These are phyloP conservation scores for Periconia digitata DNA, from an alignment of 2,329 filamentous ascomycete genomes.

Conservation along the genomic window DNA sequence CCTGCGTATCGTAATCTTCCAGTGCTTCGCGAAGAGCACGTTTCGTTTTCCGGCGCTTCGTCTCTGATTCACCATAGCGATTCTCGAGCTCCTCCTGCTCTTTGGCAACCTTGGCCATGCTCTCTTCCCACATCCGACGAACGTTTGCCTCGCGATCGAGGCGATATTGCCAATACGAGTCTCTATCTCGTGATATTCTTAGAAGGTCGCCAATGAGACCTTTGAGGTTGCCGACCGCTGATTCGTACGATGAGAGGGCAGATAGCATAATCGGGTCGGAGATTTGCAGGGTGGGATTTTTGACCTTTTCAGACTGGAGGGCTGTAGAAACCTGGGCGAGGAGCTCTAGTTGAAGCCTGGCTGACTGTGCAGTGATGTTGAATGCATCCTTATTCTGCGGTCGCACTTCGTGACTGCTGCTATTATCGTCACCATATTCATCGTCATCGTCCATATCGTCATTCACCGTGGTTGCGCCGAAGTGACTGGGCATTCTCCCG, in stretches of 20 bases:
- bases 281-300: slow-evolving; percentile 71
- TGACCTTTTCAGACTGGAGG: slow-evolving; percentile 69
- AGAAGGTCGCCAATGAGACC: slow-evolving; percentile 82
- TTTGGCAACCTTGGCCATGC: slow-evolving; percentile 88
- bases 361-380: slow-evolving; percentile 95
- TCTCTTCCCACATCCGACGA: slow-evolving; percentile 97
- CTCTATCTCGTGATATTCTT: slow-evolving; percentile 89
- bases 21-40: slow-evolving; percentile 84
- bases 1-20: slow-evolving; percentile 52
- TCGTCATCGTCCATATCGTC: slow-evolving; percentile 63
- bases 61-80: slow-evolving; percentile 83
- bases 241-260: slow-evolving; percentile 83
- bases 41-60: slow-evolving; percentile 87
- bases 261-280: slow-evolving; percentile 75
- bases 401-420: slow-evolving; percentile 72
- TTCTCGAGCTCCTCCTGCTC: slow-evolving; percentile 92
- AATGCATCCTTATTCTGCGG: slow-evolving; percentile 87
- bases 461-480: slow-evolving; percentile 55
- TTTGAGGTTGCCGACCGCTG: slow-evolving; percentile 84
- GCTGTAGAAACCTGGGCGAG: slow-evolving; percentile 84
- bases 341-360: slow-evolving; percentile 87
- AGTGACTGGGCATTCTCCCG: slow-evolving; percentile 51
- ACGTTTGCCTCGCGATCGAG: slow-evolving; percentile 89
- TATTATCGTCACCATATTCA: slow-evolving; percentile 79
- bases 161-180: slow-evolving; percentile 95